These are phyloP conservation scores for Adansonia digitata DNA, from an alignment of 345 rosid species.

Conservation along the genomic window DNA sequence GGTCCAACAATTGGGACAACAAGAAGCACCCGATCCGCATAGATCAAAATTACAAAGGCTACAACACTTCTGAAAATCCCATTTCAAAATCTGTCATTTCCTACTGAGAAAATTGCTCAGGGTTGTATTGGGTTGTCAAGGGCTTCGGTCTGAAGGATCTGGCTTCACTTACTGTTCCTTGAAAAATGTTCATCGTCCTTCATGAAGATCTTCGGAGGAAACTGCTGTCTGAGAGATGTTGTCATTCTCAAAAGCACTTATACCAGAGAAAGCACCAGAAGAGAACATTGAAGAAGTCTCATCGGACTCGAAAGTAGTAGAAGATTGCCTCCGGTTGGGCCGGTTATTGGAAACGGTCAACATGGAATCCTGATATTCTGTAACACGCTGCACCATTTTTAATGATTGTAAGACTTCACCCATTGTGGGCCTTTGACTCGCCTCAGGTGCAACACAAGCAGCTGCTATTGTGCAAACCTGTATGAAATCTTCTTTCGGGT, in stretches of 20 bases:
- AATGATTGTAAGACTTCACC: conserved; percentile 99
- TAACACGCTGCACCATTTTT: conserved; percentile 87
- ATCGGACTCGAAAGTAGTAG: conserved; percentile 87
- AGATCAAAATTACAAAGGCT: conserved; percentile 20
- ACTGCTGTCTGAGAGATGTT: conserved; percentile 69
- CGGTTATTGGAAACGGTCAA: conserved; percentile 37
- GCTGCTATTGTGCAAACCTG: conserved; percentile 97
- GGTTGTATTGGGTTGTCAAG: conserved; percentile 3
- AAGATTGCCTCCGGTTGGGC: conserved; percentile 76
- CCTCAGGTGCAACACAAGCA: conserved; percentile 95
- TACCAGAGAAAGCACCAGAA: conserved; percentile 89
- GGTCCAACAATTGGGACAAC: conserved; percentile 14
- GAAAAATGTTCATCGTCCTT: conserved; percentile 58
- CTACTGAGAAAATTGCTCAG: conserved; percentile 11
- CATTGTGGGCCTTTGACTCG: conserved; percentile 93
- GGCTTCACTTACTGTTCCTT: conserved; percentile 7
- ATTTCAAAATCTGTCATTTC: not conserved
- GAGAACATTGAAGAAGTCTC: conserved; percentile 96
- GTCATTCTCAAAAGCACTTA: conserved; percentile 72
- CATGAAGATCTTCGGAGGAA: conserved; percentile 95
- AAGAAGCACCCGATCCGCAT: conserved; percentile 18
- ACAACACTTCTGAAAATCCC: conserved; percentile 17
- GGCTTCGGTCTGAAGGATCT: not conserved
- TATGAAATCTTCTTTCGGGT: conserved; percentile 85
- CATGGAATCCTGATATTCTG: conserved; percentile 69